A percentile compares a stretch with the other conserved stretches of the same genome.
phyloP scores from a whole-genome alignment of 352 stramenopile species.

The Plasmopara muralis region DNA sequence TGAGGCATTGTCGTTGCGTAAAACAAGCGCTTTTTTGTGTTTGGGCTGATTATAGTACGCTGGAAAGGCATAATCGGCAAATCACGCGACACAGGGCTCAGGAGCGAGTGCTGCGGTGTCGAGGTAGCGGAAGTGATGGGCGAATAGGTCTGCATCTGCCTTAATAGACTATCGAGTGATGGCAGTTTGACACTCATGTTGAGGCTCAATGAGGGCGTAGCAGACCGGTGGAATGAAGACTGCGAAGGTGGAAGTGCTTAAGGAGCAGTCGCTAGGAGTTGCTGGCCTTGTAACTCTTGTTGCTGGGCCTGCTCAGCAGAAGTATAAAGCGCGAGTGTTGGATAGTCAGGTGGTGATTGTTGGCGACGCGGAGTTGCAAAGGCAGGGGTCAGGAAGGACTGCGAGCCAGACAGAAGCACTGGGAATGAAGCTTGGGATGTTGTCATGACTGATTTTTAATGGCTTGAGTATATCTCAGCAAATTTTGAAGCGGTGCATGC shows the following conservation, averaged over 20 bases:
- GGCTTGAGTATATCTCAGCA: slow-evolving; percentile 14
- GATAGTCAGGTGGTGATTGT: slow-evolving; percentile 27
- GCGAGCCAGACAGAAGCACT: slow-evolving; percentile 6
- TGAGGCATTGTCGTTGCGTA: slow-evolving; percentile 7
- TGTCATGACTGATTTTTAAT: slow-evolving; percentile 8
- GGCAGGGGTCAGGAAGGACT: slow-evolving; percentile 24
- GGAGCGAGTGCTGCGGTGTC: slow-evolving; percentile 12
- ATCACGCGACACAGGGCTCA: slow-evolving; percentile 28
- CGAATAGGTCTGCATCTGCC: slow-evolving; percentile 50
- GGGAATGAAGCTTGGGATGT: slow-evolving; percentile 18
- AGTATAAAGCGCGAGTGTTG: slow-evolving; percentile 19
- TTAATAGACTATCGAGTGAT: slow-evolving; percentile 58
- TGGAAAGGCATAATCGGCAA: slow-evolving; percentile 36
- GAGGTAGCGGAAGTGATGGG: slow-evolving; percentile 8
- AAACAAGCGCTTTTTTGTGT: slow-evolving; percentile 24
- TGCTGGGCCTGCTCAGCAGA: slow-evolving; percentile 21
- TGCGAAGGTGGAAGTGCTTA: slow-evolving; percentile 4
- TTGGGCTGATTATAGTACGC: slow-evolving; percentile 48
- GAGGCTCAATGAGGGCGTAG: slow-evolving; percentile 13
- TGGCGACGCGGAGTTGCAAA: slow-evolving; percentile 25
- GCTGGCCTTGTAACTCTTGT: slow-evolving; percentile 21
- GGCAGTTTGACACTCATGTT: slow-evolving; percentile 43
- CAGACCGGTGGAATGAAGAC: slow-evolving; percentile 4
- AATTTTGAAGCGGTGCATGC: slow-evolving; percentile 27
- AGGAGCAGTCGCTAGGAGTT: slow-evolving; percentile 1